Percentiles rank a stretch among this genome's conserved stretches.
These are phyloP conservation scores for Prunus armeniaca DNA, from an alignment of 306 rosid species.

Conservation along the genomic window DNA sequence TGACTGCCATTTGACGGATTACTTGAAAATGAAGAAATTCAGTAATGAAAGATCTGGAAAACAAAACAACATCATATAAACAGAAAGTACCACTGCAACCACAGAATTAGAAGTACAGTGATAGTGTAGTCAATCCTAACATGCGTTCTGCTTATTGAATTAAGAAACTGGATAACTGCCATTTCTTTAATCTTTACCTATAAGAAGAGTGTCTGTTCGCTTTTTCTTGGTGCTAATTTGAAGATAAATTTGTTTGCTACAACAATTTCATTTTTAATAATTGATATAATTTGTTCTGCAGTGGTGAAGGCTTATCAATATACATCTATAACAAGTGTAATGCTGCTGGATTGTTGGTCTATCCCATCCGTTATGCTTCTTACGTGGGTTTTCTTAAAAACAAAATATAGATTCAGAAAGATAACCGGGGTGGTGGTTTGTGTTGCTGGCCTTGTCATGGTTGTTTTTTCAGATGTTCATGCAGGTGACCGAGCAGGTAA, in stretches of 20 bases:
- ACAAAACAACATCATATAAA: not conserved
- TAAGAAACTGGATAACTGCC: not conserved
- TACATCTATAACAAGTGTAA: constrained; percentile 90
- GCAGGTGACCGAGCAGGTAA: constrained; percentile 81
- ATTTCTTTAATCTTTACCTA: not conserved
- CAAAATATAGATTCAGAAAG: constrained; percentile 74
- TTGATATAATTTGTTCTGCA: constrained; percentile 36
- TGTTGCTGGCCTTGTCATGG: constrained; percentile 79
- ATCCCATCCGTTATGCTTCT: constrained; percentile 89
- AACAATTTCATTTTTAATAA: not conserved
- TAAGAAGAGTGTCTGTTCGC: not conserved
- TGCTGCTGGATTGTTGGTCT: constrained; percentile 97
- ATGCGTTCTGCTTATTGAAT: not conserved
- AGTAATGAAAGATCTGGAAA: not conserved
- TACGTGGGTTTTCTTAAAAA: constrained; percentile 94
- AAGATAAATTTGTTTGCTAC: not conserved
- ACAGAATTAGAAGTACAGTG: not conserved
- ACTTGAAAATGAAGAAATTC: not conserved
- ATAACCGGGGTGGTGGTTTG: constrained; percentile 76
- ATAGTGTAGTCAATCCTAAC: not conserved
- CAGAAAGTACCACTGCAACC: not conserved
- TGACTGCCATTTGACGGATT: not conserved
- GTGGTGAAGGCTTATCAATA: constrained; percentile 98
- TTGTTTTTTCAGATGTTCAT: constrained; percentile 92
- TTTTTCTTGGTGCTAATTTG: not conserved